These are phyloP conservation scores for Colletotrichum sidae DNA, from an alignment of 2,329 filamentous ascomycete species.

Conservation along the genomic window DNA sequence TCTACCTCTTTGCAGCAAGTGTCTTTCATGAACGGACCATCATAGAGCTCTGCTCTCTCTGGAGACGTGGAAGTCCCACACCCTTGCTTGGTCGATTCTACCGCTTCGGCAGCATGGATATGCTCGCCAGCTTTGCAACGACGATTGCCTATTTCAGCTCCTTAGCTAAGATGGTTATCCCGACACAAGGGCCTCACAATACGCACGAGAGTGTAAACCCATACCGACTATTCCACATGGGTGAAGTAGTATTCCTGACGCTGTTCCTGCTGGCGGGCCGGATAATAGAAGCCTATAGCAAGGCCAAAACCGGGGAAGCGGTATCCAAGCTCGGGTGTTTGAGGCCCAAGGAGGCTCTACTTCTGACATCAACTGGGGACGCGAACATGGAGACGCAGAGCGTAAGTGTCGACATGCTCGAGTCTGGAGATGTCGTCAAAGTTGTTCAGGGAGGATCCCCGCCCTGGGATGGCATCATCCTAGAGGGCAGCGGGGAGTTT, in stretches of 20 bases:
- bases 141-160: constrained; percentile 54
- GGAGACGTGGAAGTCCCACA: neutral
- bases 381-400: constrained; percentile 44
- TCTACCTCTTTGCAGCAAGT: constrained; percentile 73
- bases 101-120: constrained; percentile 52
- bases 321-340: constrained; percentile 69
- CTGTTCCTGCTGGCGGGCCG: constrained; percentile 67
- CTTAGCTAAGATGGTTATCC: constrained; percentile 64
- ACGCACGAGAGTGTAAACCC: neutral
- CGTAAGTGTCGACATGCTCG: constrained; percentile 65
- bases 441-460: constrained; percentile 69
- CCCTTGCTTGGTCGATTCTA: constrained; percentile 18
- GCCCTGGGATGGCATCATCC: constrained; percentile 67
- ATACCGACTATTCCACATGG: constrained; percentile 42
- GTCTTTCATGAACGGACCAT: constrained; percentile 69
- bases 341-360: constrained; percentile 66
- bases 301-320: constrained; percentile 71
- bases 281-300: constrained; percentile 71
- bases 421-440: constrained; percentile 61
- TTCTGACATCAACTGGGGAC: constrained; percentile 43
- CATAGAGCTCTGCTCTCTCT: constrained; percentile 66
- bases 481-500: constrained; percentile 58
- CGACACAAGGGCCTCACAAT: constrained; percentile 37
- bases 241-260: constrained; percentile 73
- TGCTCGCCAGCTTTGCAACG: constrained; percentile 23